Evolutionary conservation across 345 rosid species (phyloP).

Genomic region (Eucalyptus victrix): DNA sequence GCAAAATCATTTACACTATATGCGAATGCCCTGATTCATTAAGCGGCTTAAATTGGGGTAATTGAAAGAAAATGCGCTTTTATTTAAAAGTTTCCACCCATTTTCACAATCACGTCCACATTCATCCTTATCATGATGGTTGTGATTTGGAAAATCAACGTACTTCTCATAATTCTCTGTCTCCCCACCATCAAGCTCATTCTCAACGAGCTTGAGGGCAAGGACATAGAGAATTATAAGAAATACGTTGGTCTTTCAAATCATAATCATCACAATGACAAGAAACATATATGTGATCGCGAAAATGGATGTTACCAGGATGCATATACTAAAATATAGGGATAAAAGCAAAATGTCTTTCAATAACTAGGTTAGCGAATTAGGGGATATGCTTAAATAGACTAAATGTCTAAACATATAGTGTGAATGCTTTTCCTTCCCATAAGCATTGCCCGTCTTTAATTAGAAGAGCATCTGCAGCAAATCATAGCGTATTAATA

Average conservation of each 20-base stretch:
- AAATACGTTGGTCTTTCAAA: constrained; percentile 15
- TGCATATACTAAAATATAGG: not conserved
- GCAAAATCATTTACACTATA: not conserved
- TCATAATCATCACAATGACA: constrained; percentile 13
- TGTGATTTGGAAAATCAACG: constrained; percentile 18
- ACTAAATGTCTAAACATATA: not conserved
- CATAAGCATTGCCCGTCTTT: not conserved
- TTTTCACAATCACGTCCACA: constrained; percentile 3
- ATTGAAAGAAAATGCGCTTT: not conserved
- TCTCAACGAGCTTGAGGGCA: not conserved
- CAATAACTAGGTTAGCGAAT: not conserved
- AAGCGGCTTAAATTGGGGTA: not conserved
- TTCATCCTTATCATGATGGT: constrained; percentile 7
- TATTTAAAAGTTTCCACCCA: not conserved
- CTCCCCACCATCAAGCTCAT: not conserved
- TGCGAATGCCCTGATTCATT: not conserved
- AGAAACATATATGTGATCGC: constrained; percentile 1
- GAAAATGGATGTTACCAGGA: constrained; percentile 5
- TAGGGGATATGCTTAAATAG: not conserved
- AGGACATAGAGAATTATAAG: not conserved
- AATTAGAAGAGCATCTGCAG: constrained; percentile 53
- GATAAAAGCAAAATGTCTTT: not conserved
- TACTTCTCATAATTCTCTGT: constrained; percentile 1
- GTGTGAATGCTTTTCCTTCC: not conserved
- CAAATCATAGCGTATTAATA: constrained; percentile 54